Conservation (phyloP, 345 rosid genomes). For the Hypericum perforatum region DNA sequence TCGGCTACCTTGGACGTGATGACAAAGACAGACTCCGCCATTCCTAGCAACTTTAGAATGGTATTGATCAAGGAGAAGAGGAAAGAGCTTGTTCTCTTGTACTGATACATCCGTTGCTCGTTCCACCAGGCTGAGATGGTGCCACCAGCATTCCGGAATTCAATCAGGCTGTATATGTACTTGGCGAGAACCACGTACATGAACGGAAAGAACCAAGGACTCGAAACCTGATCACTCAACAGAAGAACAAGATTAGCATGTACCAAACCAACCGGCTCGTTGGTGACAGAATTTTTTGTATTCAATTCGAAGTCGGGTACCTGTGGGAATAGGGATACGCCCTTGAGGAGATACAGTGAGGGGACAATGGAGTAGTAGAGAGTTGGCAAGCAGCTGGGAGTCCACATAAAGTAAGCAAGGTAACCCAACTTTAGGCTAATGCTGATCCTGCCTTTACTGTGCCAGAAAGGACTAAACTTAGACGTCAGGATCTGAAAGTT, state of each 20-base stretch:
- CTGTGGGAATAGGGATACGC: not conserved
- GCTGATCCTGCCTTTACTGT: not conserved
- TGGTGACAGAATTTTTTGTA: too few species aligned
- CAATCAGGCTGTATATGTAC: constrained; percentile 14
- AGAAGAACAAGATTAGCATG: too few species aligned
- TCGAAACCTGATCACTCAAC: not conserved
- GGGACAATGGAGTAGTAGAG: not conserved
- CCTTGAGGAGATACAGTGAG: not conserved
- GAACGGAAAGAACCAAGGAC: constrained; percentile 24
- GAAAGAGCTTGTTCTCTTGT: constrained; percentile 59
- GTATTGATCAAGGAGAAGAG: constrained; percentile 51
- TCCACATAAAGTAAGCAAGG: not conserved
- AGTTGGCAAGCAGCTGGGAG: not conserved
- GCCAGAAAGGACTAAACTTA: not conserved
- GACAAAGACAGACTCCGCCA: constrained; percentile 38
- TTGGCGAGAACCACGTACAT: constrained; percentile 22
- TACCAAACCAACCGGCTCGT: too few species aligned
- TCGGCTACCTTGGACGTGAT: constrained; percentile 62
- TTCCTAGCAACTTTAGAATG: constrained; percentile 31
- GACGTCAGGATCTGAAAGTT: not conserved
- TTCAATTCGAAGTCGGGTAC: too few species aligned
- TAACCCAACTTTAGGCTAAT: not conserved
- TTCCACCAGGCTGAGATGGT: constrained; percentile 48
- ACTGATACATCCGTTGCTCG: constrained; percentile 64
- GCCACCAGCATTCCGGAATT: constrained; percentile 15